Base-by-base conservation (phyloP, 495 filamentous ascomycete species). In the Annulohypoxylon stygium region DNA sequence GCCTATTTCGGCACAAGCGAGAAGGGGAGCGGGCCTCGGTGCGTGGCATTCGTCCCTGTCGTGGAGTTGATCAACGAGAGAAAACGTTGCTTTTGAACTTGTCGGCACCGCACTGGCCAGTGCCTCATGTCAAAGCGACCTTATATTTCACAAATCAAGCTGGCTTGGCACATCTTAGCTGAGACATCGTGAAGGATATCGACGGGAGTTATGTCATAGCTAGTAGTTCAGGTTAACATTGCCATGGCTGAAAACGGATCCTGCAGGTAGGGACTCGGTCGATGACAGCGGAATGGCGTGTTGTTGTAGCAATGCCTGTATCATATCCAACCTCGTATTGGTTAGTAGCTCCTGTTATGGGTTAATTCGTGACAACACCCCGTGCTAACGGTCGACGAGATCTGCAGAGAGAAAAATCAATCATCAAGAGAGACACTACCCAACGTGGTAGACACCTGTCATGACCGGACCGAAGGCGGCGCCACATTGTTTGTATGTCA, bases 21-120 rank as follows among this genome's bases (percentile, higher is more conserved):
- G 72, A 68, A 61, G 41, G 41, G 26, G 26, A 60, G 57, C 53
- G 33, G 63, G 58, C 59, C 41, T 68, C 63, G 60, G 58, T 67
- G 67, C 69, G 72, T 75, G 53, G 51, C 45, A 71, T 75, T 61
- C 33, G 67, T 65, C 65, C 62, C 64, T 71, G 64, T 61, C 63
- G n/a, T 18, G 67, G 63, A 64, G 63, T 67, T 48, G 72, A 75
- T 75, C 72, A 64, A 34, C 64, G 39, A 45, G 25, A 45, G 10
- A 58, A 63, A 61, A 68, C 63, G 67, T 75, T 68, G 72, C 72
- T 75, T 75, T 71, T 74, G 54, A 70, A 74, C 71, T 75, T 75
- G 67, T 75, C 67, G 54, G 41, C 63, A 70, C 58, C 63, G 59
- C 63, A 75, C 67, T 70, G 72, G 72, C 58, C 51, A 68, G 63